Conservation (phyloP, 1,284 basidiomycete genomes). For the Naganishia liquefaciens region DNA sequence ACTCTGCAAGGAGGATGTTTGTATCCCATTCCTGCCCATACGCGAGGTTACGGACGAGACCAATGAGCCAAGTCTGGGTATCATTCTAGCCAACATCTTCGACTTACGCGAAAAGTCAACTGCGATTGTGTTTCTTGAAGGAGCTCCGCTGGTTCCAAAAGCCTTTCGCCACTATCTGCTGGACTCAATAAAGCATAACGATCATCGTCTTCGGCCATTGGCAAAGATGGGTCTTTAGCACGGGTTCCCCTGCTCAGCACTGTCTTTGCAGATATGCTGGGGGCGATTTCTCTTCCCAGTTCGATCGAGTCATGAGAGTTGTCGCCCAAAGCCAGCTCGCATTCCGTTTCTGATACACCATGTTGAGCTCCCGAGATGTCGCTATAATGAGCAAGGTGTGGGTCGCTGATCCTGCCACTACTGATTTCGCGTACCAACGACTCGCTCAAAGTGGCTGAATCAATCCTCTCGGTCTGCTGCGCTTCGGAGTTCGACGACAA, state of each 20-base stretch:
- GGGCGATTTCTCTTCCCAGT: slow-evolving; percentile 1
- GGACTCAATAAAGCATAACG: neutral
- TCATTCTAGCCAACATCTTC: too few relatives aligned
- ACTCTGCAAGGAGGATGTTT: neutral
- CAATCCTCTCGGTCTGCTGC: neutral
- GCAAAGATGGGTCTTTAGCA: neutral
- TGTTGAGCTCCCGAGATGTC: too few relatives aligned
- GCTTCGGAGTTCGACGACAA: neutral
- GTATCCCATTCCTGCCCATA: neutral
- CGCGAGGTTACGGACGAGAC: neutral
- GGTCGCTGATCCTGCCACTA: too few relatives aligned
- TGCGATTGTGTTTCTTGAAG: neutral
- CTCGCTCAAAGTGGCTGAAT: neutral
- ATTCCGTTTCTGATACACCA: neutral
- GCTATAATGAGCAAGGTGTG: too few relatives aligned
- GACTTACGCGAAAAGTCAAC: neutral
- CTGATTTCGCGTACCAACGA: neutral
- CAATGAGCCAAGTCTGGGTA: neutral
- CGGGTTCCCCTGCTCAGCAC: neutral
- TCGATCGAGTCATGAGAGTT: slow-evolving; percentile 4
- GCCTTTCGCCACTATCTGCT: neutral
- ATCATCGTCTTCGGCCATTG: neutral
- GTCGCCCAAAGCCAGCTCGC: too few relatives aligned
- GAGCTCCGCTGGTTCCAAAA: slow-evolving; percentile 4
- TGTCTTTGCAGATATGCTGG: neutral